Evolutionary conservation across 805 yeast species (phyloP).

Genomic region (Myxozyma vanderwaltii): DNA sequence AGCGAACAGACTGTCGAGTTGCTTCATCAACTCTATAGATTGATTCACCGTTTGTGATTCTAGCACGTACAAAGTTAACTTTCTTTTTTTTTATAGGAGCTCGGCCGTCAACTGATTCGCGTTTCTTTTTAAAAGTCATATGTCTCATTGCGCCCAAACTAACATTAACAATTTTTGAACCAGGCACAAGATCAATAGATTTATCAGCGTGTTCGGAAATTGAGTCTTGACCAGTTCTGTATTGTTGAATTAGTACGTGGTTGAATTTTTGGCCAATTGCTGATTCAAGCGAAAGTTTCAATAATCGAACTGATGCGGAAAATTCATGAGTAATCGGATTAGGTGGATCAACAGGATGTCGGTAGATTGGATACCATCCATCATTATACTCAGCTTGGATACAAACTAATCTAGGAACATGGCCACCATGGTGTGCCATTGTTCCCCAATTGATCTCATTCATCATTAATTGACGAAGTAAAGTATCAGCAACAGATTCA

Average conservation of each 20-base stretch:
- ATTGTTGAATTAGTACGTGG: constrained; percentile 33
- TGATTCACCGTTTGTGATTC: background rate
- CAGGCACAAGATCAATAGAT: constrained; percentile 33
- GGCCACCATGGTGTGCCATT: constrained; percentile 30
- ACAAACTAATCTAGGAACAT: constrained; percentile 32
- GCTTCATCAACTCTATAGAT: background rate
- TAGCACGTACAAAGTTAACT: background rate
- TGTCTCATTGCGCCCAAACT: constrained; percentile 31
- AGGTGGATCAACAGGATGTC: constrained; percentile 31
- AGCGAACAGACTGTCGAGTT: background rate
- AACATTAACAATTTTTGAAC: constrained; percentile 29
- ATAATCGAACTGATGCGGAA: background rate
- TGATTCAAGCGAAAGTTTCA: constrained; percentile 8
- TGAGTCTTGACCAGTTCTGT: constrained; percentile 28
- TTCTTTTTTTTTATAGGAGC: background rate
- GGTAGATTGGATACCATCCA: constrained; percentile 32
- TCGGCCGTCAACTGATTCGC: background rate
- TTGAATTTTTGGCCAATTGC: constrained; percentile 19
- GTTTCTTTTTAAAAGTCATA: constrained; percentile 21
- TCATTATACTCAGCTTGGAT: constrained; percentile 26
- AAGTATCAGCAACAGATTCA: constrained; percentile 13
- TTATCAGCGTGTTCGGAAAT: constrained; percentile 36
- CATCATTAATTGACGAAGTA: constrained; percentile 7
- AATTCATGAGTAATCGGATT: constrained; percentile 9
- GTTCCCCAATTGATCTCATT: constrained; percentile 24